Conservation (phyloP, 495 filamentous ascomycete species). For the Talaromyces stipitatus region DNA sequence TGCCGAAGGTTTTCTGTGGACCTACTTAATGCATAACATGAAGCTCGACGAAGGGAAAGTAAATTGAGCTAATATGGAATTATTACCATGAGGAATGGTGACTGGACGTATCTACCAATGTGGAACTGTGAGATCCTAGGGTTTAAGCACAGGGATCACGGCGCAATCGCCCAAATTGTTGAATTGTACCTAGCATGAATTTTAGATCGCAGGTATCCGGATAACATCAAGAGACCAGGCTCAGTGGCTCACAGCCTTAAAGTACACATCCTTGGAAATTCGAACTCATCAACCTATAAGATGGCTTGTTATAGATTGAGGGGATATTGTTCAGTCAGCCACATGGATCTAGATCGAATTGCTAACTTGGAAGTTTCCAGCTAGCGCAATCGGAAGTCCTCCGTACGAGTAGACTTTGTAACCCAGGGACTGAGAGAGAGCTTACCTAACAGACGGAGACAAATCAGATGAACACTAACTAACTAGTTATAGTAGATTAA, state of each 20-base stretch:
- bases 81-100: not conserved
- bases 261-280: not conserved
- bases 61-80: not conserved
- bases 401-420: not conserved
- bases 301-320: not conserved
- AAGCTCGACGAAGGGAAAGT: not conserved
- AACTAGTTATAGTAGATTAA: no score
- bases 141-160: no score
- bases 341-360: not conserved
- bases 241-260: not conserved
- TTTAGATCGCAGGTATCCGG: no score
- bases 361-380: not conserved
- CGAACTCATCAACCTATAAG: not conserved
- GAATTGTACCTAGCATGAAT: no score
- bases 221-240: not conserved
- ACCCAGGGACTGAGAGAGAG: not conserved
- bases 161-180: no score
- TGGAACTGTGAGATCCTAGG: not conserved
- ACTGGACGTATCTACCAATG: not conserved
- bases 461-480: no score
- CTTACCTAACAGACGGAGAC: no score
- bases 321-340: not conserved
- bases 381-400: not conserved
- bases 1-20: not conserved
- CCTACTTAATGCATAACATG: not conserved